These are phyloP conservation scores for Pezicula neosporulosa DNA, from an alignment of 2,329 filamentous ascomycete genomes.

Conservation along the genomic window DNA sequence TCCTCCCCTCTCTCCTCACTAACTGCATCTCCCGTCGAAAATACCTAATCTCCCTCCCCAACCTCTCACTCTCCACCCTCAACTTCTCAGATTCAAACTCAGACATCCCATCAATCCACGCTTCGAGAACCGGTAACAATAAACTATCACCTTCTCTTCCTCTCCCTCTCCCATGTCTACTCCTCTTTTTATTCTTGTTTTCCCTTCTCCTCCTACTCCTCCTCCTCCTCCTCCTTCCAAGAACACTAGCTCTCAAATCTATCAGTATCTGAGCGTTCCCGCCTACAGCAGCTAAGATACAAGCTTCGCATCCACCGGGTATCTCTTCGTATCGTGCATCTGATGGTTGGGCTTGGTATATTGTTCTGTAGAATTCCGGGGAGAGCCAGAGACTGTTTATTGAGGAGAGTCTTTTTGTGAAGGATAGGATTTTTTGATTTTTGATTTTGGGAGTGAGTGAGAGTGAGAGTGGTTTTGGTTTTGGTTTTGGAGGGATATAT, in stretches of 20 bases:
- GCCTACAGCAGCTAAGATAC: conserved; percentile 47
- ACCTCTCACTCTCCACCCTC: background rate
- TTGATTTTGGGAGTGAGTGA: background rate
- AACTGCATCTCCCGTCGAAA: conserved; percentile 12
- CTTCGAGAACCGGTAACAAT: conserved; percentile 15
- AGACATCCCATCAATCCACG: conserved; percentile 13
- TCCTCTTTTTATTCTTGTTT: no score
- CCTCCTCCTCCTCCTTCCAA: conserved; percentile 31
- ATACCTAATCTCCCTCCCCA: conserved; percentile 13
- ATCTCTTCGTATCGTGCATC: conserved; percentile 26
- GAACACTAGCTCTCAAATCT: conserved; percentile 42
- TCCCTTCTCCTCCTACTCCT: background rate
- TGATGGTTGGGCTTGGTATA: conserved; percentile 30
- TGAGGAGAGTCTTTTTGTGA: no score
- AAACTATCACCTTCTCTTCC: conserved; percentile 9
- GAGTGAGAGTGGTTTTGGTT: no score
- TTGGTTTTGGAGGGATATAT: no score
- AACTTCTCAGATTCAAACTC: conserved; percentile 1
- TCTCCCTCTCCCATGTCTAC: background rate
- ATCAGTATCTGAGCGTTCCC: conserved; percentile 36
- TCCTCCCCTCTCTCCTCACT: conserved; percentile 6
- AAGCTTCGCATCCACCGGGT: conserved; percentile 45
- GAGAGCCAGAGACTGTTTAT: conserved; percentile 32
- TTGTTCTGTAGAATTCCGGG: conserved; percentile 29
- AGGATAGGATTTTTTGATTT: no score